These are phyloP conservation scores for Emergomyces orientalis DNA, from an alignment of 2,329 filamentous ascomycete species.

Conservation along the genomic window DNA sequence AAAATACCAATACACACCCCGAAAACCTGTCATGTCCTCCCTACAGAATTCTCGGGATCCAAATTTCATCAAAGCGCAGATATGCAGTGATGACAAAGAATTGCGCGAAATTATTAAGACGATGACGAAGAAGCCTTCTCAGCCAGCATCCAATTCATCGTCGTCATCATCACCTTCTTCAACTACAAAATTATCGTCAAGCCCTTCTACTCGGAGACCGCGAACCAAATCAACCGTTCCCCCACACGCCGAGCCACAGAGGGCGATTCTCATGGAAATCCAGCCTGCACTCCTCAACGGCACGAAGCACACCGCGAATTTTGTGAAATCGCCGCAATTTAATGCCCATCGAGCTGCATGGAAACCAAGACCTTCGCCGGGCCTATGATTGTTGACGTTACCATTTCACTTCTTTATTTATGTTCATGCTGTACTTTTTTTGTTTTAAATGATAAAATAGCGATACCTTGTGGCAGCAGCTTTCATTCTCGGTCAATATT, in stretches of 20 bases:
- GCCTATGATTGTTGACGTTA: slow-evolving; percentile 7
- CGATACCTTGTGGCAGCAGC: neutral
- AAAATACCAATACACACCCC: slow-evolving; percentile 57
- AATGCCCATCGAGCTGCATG: slow-evolving; percentile 11
- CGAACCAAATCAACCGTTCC: slow-evolving; percentile 23
- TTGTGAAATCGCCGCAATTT: slow-evolving; percentile 11
- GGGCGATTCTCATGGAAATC: slow-evolving; percentile 38
- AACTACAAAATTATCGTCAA: neutral
- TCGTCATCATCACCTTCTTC: neutral
- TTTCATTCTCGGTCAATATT: neutral
- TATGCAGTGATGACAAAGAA: slow-evolving; percentile 63
- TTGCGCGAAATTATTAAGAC: slow-evolving; percentile 62
- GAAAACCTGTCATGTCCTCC: slow-evolving; percentile 69
- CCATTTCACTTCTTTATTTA: neutral
- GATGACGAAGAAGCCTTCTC: slow-evolving; percentile 28
- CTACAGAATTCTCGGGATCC: slow-evolving; percentile 49
- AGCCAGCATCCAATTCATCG: slow-evolving; percentile 15
- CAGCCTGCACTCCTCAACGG: slow-evolving; percentile 28
- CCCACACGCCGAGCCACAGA: slow-evolving; percentile 33
- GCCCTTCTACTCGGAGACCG: slow-evolving; percentile 12
- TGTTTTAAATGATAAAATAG: neutral
- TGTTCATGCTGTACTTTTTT: neutral
- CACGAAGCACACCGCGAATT: neutral
- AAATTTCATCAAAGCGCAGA: slow-evolving; percentile 74
- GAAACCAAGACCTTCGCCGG: slow-evolving; percentile 13